Base-by-base conservation (phyloP, 2,329 filamentous ascomycete species). In the Lecanoromycetidae sp. region DNA sequence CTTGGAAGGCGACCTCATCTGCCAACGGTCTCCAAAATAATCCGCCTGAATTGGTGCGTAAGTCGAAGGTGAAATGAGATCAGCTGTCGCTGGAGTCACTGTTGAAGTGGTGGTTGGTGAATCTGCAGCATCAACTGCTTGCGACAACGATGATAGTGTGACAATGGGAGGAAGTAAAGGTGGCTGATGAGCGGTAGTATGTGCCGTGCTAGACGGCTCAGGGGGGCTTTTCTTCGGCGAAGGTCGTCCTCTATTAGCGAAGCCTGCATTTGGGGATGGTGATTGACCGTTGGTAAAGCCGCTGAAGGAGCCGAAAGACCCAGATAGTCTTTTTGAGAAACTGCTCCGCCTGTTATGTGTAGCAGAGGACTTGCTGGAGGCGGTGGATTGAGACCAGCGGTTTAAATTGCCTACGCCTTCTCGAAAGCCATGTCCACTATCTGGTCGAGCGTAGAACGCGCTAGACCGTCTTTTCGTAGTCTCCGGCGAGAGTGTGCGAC, bases 341-440 rank as follows among this genome's bases (percentile, higher is more conserved):
- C 57, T 61, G 41, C 55, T 55, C 44, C 56, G 56, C 30, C 52
- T 53, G 20, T 51, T 45, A 55, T 63, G 53, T 41, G 50, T 54
- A 46, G 57, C 53, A 27, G 66, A 67, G n/a, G 60, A 58, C 38
- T 63, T 65, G 59, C 70, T 74, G 38, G 71, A 73, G 25, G 66
- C 60, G 20, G 74, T 76, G 15, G 71, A 75, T 53, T 76, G 73
- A 29, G 75, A 77, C 74, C 74, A 77, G 53, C 74, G 71, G 57
- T 76, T 74, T 44, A 76, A 61, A 50, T 70, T 74, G 32, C 64
- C 66, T 42, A 71, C 55, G 25, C 68, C 70, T 55, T 72, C 70
- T 47, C 61, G 58, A 41, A 69, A 61, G 42, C 54, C 52, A 20
- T 56, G 58, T 49, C 59, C 55, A 51, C 60, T 60, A 43, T 68